Conservation (phyloP, 2,329 filamentous ascomycete genomes). For the Metarhizium anisopliae region DNA sequence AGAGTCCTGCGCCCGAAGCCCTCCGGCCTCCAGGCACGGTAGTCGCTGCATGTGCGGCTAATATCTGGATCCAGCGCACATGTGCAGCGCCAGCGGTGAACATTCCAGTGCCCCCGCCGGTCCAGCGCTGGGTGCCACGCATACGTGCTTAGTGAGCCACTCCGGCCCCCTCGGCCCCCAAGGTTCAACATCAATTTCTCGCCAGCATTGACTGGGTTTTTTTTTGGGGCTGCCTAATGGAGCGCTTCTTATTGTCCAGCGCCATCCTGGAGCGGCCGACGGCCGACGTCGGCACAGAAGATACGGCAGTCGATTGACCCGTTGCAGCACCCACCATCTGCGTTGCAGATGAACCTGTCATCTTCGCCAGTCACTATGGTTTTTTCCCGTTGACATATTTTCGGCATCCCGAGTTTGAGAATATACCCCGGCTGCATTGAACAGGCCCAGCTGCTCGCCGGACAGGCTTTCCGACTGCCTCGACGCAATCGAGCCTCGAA, state of each 20-base stretch:
- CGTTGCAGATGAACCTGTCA: background rate
- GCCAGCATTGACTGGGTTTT: background rate
- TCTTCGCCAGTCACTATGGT: too few relatives aligned
- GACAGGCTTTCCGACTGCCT: background rate
- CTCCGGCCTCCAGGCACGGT: too few relatives aligned
- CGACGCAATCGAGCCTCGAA: conserved; percentile 2
- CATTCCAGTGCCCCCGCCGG: too few relatives aligned
- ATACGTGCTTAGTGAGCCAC: too few relatives aligned
- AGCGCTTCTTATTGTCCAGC: background rate
- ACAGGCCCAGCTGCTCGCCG: background rate
- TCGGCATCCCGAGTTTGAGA: background rate
- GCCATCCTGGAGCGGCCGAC: background rate
- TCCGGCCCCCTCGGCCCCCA: too few relatives aligned
- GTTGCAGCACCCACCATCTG: too few relatives aligned
- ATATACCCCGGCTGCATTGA: background rate
- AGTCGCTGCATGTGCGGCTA: too few relatives aligned
- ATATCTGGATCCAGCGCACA: too few relatives aligned
- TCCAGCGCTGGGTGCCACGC: too few relatives aligned
- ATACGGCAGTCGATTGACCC: background rate
- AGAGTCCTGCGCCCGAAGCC: too few relatives aligned
- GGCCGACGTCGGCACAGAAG: conserved; percentile 7
- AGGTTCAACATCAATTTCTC: too few relatives aligned
- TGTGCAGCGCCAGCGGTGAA: too few relatives aligned
- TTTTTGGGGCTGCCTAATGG: background rate
- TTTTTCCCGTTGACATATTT: background rate